Conservation (phyloP, 2,329 filamentous ascomycete genomes). For the Arthrobotrys megalospora region DNA sequence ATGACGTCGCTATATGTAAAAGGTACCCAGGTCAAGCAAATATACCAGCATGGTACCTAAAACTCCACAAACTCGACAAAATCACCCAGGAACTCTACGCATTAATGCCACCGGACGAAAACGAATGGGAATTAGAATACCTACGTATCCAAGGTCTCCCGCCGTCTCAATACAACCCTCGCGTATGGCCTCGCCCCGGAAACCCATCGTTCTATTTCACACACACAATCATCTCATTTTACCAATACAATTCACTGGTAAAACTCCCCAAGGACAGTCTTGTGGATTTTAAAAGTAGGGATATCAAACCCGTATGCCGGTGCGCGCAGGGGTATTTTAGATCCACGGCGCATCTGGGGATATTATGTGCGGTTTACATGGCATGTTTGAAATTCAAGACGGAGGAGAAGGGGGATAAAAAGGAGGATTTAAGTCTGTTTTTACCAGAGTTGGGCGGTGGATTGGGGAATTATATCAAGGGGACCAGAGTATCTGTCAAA, state of each 20-base stretch:
- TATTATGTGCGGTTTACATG: conserved; percentile 53
- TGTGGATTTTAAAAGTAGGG: conserved; percentile 34
- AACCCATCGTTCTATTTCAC: conserved; percentile 58
- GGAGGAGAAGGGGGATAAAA: neutral
- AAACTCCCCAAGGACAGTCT: conserved; percentile 46
- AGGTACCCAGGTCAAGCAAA: conserved; percentile 17
- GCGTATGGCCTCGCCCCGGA: conserved; percentile 48
- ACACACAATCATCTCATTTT: conserved; percentile 55
- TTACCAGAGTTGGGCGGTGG: conserved; percentile 38
- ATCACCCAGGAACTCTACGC: conserved; percentile 43
- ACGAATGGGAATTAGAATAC: conserved; percentile 53
- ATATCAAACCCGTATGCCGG: conserved; percentile 50
- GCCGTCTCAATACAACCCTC: conserved; percentile 48
- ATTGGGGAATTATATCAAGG: conserved; percentile 46
- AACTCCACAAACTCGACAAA: conserved; percentile 36
- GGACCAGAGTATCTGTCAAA: conserved; percentile 50
- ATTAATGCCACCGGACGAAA: conserved; percentile 49
- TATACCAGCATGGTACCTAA: conserved; percentile 49
- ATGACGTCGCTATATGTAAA: neutral
- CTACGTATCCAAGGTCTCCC: conserved; percentile 47
- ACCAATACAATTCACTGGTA: conserved; percentile 54
- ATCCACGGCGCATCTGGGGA: conserved; percentile 56
- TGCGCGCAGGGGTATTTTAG: conserved; percentile 58
- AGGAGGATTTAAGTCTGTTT: conserved; percentile 22
- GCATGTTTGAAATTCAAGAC: conserved; percentile 46